Evolutionary conservation across 2,329 filamentous ascomycete genomes (phyloP).

Genomic region (Colletotrichum limetticola): DNA sequence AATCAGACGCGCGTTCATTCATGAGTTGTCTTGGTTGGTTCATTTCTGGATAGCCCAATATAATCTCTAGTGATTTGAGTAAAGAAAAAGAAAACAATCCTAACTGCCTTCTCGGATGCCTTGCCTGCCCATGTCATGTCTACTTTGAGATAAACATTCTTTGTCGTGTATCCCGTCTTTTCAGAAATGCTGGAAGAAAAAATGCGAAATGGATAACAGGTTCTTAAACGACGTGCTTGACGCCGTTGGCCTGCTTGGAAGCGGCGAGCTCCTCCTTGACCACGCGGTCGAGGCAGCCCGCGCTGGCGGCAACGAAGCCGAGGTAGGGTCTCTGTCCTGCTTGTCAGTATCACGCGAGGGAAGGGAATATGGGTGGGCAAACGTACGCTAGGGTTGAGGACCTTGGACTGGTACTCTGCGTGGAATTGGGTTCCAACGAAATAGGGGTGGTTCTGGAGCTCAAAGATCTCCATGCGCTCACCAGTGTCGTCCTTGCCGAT

Average conservation of each 20-base stretch:
- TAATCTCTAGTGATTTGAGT: not conserved
- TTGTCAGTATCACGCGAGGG: slow-evolving; percentile 59
- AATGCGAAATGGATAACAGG: not conserved
- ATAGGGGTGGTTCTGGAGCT: slow-evolving; percentile 85
- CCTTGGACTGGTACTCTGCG: slow-evolving; percentile 84
- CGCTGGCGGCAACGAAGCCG: slow-evolving; percentile 84
- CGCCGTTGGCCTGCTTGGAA: slow-evolving; percentile 26
- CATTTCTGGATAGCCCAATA: slow-evolving; percentile 7
- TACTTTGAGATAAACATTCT: slow-evolving; percentile 6
- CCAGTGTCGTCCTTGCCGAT: slow-evolving; percentile 83
- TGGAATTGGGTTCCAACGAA: slow-evolving; percentile 88
- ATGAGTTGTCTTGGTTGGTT: slow-evolving; percentile 13
- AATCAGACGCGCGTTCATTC: not conserved
- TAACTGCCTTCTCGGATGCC: not conserved
- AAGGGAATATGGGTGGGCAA: slow-evolving; percentile 54
- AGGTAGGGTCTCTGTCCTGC: slow-evolving; percentile 68
- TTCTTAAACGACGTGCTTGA: slow-evolving; percentile 30
- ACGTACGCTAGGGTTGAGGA: slow-evolving; percentile 71
- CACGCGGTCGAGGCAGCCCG: slow-evolving; percentile 69
- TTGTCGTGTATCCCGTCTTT: slow-evolving; percentile 6
- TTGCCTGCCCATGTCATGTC: not conserved
- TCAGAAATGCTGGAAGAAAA: not conserved
- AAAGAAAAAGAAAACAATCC: not conserved
- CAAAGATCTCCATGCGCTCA: slow-evolving; percentile 84
- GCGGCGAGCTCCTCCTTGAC: slow-evolving; percentile 40